Base-by-base conservation (phyloP, 345 rosid species). In the Corymbia maculata region DNA sequence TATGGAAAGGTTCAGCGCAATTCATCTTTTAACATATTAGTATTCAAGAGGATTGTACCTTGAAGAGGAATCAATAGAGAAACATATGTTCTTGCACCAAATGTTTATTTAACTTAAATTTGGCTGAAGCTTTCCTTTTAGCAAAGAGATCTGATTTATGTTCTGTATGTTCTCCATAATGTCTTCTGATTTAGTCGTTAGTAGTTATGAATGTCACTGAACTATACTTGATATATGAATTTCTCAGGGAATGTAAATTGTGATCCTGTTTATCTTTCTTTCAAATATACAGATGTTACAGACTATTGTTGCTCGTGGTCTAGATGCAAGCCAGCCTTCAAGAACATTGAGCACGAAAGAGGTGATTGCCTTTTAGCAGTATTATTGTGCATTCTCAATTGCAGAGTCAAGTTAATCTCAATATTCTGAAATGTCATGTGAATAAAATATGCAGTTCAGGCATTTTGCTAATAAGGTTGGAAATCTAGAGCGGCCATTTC, bases 401-500 rank as follows among this genome's bases (percentile, higher is more conserved):
- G 85, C 30, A 85, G 86, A 59, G 51, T 32, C 13, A 88, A 86
- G 86, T 89, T 79, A 36, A 88, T 86, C 82, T 75, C 47, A 36
- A 36, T 75, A 19, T 75, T 75, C 82, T 75, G 49, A 36, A 75
- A 75, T 75, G 47, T 75, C 47, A 75, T 42, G 44, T 19, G 26
- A 75, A 42, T 75, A 89, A 87, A 86, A 79, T 87, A 84, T 92
- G 92, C 97, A 97, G 99, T 96, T 97, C 87, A 95, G 99, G 82
- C 99, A 96, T 90, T 97, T 95, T 90, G 96, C 97, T 52, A 96
- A 95, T 87, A 96, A 97, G 93, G 94, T 97, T 89, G 99, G 99
- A 89, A 97, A 96, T 91, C 97, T 96, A 82, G 99, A 96, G 93
- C 98, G 99, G 85, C 99, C 98, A 49, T 97, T 96, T 93, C 95